Evolutionary conservation across 345 rosid genomes (phyloP), one percentile per base, ranked within the genome.

Genomic region (Arabidopsis arenosa): DNA sequence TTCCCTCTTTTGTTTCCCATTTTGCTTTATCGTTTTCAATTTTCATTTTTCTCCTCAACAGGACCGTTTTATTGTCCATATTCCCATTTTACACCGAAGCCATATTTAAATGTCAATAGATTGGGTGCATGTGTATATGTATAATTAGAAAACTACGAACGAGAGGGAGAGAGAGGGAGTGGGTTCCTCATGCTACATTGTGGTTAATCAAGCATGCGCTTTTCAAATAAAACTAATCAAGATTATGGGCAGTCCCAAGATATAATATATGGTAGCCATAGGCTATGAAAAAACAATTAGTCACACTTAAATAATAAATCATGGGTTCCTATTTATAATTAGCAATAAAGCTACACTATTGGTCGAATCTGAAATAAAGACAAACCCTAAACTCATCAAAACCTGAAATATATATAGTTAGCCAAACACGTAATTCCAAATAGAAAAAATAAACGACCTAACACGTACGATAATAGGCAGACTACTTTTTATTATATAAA

Each of bases 151-250:
- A 33, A 49, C 32, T 14, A 56, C 30, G 32, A 53, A 33, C 0
- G 44, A 35, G 61, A 23, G 60, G 7, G 45, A 53, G 8, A 13
- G 47, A 64, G 11, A 3, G 15, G 23, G 47, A 43, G 75, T 36
- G 75, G 71, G 80, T 70, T 63, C 75, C 75, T 76, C 65, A 45
- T 76, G 80, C 51, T 69, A 45, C 40, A 60, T 14, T 68, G 36
- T 58, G 61, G 23, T 10, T 49, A 15, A 39, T 5, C 23, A 55
- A 70, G 53, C 76, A 23, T 77, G 70, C 64, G 26, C 2, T 23
- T 23, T 62, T 28, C 64, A 32, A 30, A 71, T 7, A 45, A 56
- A 40, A 32, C 57, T 63, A 18, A 63, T 63, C 72, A 56, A 56
- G 37, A 57, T 23, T 54, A 70, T 70, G 72, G 75, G 71, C 75